Evolutionary conservation across 2,329 filamentous ascomycete genomes (phyloP).

Genomic region (Ceratocystis albifundus): DNA sequence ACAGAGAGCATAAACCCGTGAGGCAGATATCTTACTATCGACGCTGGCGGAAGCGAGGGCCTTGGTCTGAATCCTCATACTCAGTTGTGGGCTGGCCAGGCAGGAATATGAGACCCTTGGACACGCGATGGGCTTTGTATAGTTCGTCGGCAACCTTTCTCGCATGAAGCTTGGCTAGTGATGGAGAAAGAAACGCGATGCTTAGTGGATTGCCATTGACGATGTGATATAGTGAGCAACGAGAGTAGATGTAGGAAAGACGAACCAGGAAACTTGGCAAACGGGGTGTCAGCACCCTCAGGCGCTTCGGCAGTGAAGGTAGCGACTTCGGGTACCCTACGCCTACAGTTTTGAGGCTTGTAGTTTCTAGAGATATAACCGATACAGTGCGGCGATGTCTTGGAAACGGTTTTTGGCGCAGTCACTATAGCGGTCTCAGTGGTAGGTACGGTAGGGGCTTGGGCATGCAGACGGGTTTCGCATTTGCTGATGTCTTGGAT

Average conservation of each 20-base stretch:
- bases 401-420: background rate
- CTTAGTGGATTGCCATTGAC: background rate
- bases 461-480: background rate
- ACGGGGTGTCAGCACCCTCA: background rate
- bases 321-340: background rate
- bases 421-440: background rate
- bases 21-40: slow-evolving; percentile 40
- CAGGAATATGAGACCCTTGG: slow-evolving; percentile 44
- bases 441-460: background rate
- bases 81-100: slow-evolving; percentile 40
- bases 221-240: too few species aligned
- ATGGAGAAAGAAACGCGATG: slow-evolving; percentile 9
- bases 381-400: background rate
- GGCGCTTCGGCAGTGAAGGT: slow-evolving; percentile 12
- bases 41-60: slow-evolving; percentile 44
- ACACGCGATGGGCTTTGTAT: slow-evolving; percentile 28
- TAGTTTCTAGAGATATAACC: slow-evolving; percentile 3
- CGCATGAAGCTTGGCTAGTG: slow-evolving; percentile 45
- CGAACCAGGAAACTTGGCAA: slow-evolving; percentile 19
- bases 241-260: background rate
- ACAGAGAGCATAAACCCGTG: background rate
- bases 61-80: slow-evolving; percentile 50
- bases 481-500: background rate
- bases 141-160: slow-evolving; percentile 44
- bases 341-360: background rate